A percentile compares a stretch with the other conserved stretches of the same genome.
These are phyloP conservation scores for Platanthera zijinensis DNA, from an alignment of 106 monocot genomes.

Conservation along the genomic window DNA sequence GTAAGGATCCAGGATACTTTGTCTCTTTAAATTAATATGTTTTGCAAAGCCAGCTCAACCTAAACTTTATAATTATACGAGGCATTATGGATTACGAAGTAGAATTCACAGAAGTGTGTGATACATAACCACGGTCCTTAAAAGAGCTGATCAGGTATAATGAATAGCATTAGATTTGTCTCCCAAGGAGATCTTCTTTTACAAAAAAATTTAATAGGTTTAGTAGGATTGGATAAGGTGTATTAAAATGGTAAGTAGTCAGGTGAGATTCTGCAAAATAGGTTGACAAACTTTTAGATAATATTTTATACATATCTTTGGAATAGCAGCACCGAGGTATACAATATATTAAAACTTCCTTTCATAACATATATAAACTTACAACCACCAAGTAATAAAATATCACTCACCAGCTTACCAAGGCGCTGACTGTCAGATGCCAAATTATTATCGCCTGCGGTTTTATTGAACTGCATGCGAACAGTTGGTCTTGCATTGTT, in stretches of 20 bases:
- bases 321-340: neutral
- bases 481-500: conserved; percentile 20
- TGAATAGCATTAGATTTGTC: no score
- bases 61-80: neutral
- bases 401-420: conserved; percentile 37
- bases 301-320: neutral
- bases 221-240: no score
- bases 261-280: no score
- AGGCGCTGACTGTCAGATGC: conserved; percentile 14
- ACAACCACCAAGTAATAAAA: neutral
- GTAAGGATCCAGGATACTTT: neutral
- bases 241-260: no score
- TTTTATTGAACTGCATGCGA: conserved; percentile 32
- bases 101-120: no score
- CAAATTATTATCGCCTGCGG: conserved; percentile 23
- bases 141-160: no score
- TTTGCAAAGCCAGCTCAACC: neutral
- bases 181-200: no score
- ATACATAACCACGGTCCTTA: no score
- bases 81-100: no score
- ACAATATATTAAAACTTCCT: neutral
- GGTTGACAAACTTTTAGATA: neutral
- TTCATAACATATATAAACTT: neutral
- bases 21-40: neutral
- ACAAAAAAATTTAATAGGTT: no score